Conservation (phyloP, 768 basidiomycete genomes). For the Xerocomus brunneocitrinus region DNA sequence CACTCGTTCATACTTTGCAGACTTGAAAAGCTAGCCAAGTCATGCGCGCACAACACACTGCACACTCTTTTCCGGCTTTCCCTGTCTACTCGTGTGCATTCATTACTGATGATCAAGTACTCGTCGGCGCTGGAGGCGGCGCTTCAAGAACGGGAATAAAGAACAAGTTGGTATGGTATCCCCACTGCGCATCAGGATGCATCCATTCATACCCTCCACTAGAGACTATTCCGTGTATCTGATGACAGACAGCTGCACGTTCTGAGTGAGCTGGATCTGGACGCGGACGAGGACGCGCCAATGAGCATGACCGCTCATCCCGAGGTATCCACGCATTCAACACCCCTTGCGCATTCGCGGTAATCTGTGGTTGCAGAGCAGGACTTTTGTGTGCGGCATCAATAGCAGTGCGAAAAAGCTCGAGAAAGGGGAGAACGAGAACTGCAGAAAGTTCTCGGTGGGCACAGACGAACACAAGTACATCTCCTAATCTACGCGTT, state of each 20-base stretch:
- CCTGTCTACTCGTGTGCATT: conserved; percentile 89
- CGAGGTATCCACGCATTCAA: conserved; percentile 39
- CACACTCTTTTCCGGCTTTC: conserved; percentile 74
- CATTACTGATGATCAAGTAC: conserved; percentile 60
- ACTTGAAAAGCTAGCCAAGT: neutral
- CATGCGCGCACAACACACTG: conserved; percentile 79
- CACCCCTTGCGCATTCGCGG: neutral
- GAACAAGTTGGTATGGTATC: conserved; percentile 87
- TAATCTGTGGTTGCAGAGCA: conserved; percentile 30
- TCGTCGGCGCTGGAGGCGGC: conserved; percentile 90
- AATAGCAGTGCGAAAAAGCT: conserved; percentile 70
- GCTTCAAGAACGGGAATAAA: conserved; percentile 83
- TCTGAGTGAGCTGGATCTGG: conserved; percentile 69
- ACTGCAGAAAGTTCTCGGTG: conserved; percentile 71
- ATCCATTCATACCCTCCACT: conserved; percentile 7
- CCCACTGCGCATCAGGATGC: neutral
- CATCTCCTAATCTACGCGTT: conserved; percentile 14
- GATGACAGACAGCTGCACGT: conserved; percentile 50
- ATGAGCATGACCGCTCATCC: conserved; percentile 84
- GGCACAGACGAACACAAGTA: conserved; percentile 51
- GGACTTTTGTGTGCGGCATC: conserved; percentile 75
- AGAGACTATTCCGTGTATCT: conserved; percentile 69
- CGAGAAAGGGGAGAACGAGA: conserved; percentile 68
- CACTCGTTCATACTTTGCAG: neutral
- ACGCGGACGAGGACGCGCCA: conserved; percentile 85